phyloP scores from a whole-genome alignment of 1,139 yeast genomes.

The Meyerozyma guilliermondii region DNA sequence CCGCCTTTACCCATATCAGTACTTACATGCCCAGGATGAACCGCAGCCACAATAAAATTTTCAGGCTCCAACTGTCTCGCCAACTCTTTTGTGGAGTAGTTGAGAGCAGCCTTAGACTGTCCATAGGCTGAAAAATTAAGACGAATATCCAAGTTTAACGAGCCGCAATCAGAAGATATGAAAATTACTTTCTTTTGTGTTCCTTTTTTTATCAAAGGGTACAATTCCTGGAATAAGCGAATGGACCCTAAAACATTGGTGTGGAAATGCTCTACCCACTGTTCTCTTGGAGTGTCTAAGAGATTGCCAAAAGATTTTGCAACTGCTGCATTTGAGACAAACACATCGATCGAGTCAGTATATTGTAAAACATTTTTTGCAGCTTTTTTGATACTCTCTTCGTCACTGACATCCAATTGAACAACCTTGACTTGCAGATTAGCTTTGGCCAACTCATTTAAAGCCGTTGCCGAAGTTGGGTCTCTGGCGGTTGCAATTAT shows the following conservation, averaged over 20 bases:
- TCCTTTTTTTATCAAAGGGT: constrained; percentile 18
- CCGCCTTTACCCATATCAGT: constrained; percentile 18
- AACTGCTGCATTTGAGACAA: constrained; percentile 16
- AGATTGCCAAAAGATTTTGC: constrained; percentile 2
- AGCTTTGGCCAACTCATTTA: constrained; percentile 8
- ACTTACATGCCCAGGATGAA: constrained; percentile 29
- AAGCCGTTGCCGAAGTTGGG: constrained; percentile 7
- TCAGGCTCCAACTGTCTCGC: constrained; percentile 17
- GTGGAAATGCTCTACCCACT: constrained; percentile 16
- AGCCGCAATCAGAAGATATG: constrained; percentile 20
- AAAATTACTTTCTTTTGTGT: constrained; percentile 18
- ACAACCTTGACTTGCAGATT: constrained; percentile 4
- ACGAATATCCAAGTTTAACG: constrained; percentile 11
- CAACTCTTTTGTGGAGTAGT: constrained; percentile 15
- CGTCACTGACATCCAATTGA: constrained; percentile 5
- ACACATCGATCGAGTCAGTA: constrained; percentile 12
- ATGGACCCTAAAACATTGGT: constrained; percentile 28
- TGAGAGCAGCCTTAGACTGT: constrained; percentile 26
- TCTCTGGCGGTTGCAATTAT: constrained; percentile 15
- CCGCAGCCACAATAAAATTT: constrained; percentile 18
- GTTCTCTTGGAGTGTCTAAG: constrained; percentile 7
- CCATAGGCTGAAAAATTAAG: constrained; percentile 18
- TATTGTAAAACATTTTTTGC: constrained; percentile 1
- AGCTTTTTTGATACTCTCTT: constrained; percentile 1
- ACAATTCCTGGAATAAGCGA: constrained; percentile 19